Evolutionary conservation across 2,329 filamentous ascomycete genomes (phyloP).

Genomic region (Aureobasidium sp.): DNA sequence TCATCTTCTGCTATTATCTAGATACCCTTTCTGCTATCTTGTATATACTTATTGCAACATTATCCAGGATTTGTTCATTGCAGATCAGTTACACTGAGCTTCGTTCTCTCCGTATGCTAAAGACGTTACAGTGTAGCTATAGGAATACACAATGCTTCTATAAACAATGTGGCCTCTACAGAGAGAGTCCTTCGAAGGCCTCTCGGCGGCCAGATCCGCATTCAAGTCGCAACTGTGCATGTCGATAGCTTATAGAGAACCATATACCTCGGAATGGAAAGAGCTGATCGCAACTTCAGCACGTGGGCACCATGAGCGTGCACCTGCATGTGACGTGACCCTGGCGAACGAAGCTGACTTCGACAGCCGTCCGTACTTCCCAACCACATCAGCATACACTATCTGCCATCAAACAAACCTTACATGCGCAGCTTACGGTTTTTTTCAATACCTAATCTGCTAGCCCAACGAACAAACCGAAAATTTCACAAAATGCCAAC

Average conservation of each 20-base stretch:
- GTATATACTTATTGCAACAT: background rate
- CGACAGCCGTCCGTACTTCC: background rate
- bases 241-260: no score
- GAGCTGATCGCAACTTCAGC: no score
- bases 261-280: no score
- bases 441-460: no score
- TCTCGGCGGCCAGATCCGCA: no score
- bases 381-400: background rate
- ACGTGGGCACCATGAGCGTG: no score
- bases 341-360: background rate
- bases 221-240: no score
- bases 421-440: background rate
- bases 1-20: background rate
- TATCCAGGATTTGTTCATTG: background rate
- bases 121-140: no score
- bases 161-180: no score
- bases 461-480: background rate
- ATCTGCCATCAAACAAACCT: background rate
- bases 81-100: background rate
- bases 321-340: background rate
- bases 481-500: background rate
- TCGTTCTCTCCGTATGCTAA: background rate
- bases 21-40: constrained; percentile 3
- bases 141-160: no score
- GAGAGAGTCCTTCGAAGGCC: no score